A percentile compares a stretch with the other conserved stretches of the same genome.
Evolutionary conservation across 495 filamentous ascomycete genomes (phyloP).

Genomic region (Oidiodendron maius): DNA sequence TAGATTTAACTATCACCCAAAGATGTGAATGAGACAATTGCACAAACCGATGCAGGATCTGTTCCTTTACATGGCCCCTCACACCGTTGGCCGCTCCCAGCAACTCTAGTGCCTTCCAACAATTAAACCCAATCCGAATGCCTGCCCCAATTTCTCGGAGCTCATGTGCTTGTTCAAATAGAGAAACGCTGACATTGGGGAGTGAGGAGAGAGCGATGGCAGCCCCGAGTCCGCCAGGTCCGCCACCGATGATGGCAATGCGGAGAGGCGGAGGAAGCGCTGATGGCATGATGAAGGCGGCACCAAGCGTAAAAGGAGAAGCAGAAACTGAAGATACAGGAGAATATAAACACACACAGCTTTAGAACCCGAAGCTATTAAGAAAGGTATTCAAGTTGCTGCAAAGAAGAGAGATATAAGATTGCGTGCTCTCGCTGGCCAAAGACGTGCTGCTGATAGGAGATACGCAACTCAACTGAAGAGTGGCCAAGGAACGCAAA

Average conservation of each 20-base stretch:
- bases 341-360: too few species aligned
- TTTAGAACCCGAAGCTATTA: background rate
- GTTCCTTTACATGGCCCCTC: conserved; percentile 26
- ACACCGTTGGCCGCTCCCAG: conserved; percentile 37
- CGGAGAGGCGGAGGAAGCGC: conserved; percentile 16
- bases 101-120: conserved; percentile 40
- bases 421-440: background rate
- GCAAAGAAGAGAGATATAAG: background rate
- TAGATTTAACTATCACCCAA: too few species aligned
- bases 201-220: conserved; percentile 43
- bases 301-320: background rate
- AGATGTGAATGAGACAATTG: background rate
- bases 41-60: conserved; percentile 24
- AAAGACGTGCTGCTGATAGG: background rate
- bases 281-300: conserved; percentile 34
- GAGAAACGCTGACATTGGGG: conserved; percentile 34
- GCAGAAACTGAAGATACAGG: background rate
- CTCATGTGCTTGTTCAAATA: conserved; percentile 43
- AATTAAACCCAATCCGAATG: conserved; percentile 35
- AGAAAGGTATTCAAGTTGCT: background rate
- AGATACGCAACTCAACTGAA: too few species aligned
- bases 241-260: conserved; percentile 21
- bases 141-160: conserved; percentile 44
- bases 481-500: too few species aligned
- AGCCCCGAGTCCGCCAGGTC: conserved; percentile 38